phyloP scores from a whole-genome alignment of 169 alveolate species.

The Theileria parva region DNA sequence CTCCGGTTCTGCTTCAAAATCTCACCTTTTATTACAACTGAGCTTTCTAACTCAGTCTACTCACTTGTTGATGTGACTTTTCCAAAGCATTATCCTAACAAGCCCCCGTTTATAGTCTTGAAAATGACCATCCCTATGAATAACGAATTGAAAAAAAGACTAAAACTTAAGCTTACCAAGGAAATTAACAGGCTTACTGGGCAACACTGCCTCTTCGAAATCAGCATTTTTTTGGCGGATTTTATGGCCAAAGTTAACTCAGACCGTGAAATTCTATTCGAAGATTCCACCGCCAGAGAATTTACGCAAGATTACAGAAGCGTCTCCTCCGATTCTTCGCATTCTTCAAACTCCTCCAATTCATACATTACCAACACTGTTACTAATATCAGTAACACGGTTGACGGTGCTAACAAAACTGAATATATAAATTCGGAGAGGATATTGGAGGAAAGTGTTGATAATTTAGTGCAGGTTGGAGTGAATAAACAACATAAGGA shows the following conservation, averaged over 20 bases:
- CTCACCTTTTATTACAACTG: constrained; percentile 27
- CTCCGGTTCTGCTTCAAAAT: constrained; percentile 39
- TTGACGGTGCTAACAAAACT: neutral
- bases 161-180: constrained; percentile 4
- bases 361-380: neutral
- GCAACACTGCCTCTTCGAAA: constrained; percentile 44
- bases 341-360: neutral
- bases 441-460: neutral
- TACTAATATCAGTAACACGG: neutral
- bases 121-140: constrained; percentile 49
- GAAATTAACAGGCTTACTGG: constrained; percentile 19
- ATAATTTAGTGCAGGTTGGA: neutral
- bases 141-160: neutral
- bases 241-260: constrained; percentile 16
- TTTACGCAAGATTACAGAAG: constrained; percentile 12
- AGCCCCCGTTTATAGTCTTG: constrained; percentile 31
- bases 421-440: neutral
- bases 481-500: neutral
- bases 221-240: constrained; percentile 32
- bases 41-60: neutral
- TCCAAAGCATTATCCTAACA: constrained; percentile 45
- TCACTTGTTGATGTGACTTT: constrained; percentile 59
- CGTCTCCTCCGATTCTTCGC: neutral
- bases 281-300: constrained; percentile 42
- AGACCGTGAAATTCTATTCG: constrained; percentile 46